Base-by-base conservation (phyloP, 805 yeast genomes). In the Suhomyces kilbournensis region DNA sequence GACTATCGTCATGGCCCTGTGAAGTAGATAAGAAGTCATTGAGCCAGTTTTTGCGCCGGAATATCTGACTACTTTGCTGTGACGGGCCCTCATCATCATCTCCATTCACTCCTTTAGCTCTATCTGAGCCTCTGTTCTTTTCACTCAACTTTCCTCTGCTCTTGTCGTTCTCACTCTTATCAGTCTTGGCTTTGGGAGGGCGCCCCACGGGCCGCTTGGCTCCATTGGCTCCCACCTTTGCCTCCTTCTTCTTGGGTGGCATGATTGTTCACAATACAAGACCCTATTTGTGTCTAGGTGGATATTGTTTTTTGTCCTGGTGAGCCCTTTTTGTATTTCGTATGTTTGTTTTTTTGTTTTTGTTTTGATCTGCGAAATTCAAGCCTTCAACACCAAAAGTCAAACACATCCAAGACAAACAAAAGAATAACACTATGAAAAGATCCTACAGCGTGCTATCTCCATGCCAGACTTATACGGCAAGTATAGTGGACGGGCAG, bases 391-490 rank as follows among this genome's bases (percentile, higher is more conserved):
- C n/a, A n/a, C n/a, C n/a, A n/a, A n/a, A n/a, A n/a, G n/a, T n/a
- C n/a, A n/a, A n/a, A n/a, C n/a, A n/a, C n/a, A n/a, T n/a, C n/a
- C n/a, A n/a, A n/a, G n/a, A n/a, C n/a, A n/a, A n/a, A n/a, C n/a
- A n/a, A n/a, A n/a, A n/a, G n/a, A n/a, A n/a, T n/a, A n/a, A n/a
- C n/a, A n/a, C n/a, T n/a, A n/a, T 38, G 30, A n/a, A 7, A 14
- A 26, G 43, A n/a, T 17, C 17, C 3, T 8, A 8, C 25, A 47
- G 52, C 26, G 50, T 44, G 22, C 44, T 61, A 10, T 62, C 66
- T 7, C 55, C 49, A 7, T 64, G 68, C 43, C 65, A 66, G 7
- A 51, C 44, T 17, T 64, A 51, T 42, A 56, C 64, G 26, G 69
- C 67, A 6, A 56, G 52, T 10, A 40, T 48, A 4, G 30, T 28